Evolutionary conservation across 108 stramenopile genomes (phyloP).

Genomic region (Skeletonema tropicum): DNA sequence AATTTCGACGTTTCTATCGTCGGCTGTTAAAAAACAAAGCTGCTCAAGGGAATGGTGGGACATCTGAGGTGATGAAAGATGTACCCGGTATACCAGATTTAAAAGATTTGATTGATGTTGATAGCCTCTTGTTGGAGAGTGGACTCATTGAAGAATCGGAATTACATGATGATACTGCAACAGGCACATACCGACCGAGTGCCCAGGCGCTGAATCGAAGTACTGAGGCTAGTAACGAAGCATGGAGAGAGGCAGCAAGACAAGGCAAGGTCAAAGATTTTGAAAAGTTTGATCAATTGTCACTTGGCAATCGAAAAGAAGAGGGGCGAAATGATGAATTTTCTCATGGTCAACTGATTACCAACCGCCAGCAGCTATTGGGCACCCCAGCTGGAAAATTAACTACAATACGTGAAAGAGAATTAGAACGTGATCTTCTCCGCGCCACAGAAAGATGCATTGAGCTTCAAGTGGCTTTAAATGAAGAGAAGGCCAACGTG

Average conservation of each 20-base stretch:
- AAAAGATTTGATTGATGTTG: slow-evolving; percentile 78
- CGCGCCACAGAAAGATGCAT: slow-evolving; percentile 75
- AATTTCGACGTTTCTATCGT: slow-evolving; percentile 83
- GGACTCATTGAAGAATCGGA: slow-evolving; percentile 85
- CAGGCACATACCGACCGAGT: slow-evolving; percentile 57
- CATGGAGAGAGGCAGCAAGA: slow-evolving; percentile 47
- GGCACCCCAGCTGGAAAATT: slow-evolving; percentile 71
- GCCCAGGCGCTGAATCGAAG: slow-evolving; percentile 49
- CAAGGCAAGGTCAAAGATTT: slow-evolving; percentile 49
- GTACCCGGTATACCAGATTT: slow-evolving; percentile 79
- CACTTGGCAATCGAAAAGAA: slow-evolving; percentile 15
- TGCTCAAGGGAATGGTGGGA: slow-evolving; percentile 65
- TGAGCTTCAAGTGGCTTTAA: slow-evolving; percentile 73
- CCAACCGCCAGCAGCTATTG: slow-evolving; percentile 67
- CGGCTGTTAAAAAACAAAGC: slow-evolving; percentile 71
- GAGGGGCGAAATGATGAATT: slow-evolving; percentile 11
- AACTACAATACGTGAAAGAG: slow-evolving; percentile 69
- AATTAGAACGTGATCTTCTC: slow-evolving; percentile 70
- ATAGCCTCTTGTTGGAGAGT: slow-evolving; percentile 78
- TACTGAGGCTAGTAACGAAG: slow-evolving; percentile 46
- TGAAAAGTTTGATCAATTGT: slow-evolving; percentile 35
- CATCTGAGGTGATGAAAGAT: slow-evolving; percentile 56
- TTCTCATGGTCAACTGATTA: slow-evolving; percentile 51
- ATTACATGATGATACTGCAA: slow-evolving; percentile 62
- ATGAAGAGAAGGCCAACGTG: slow-evolving; percentile 80